Evolutionary conservation across 2,329 filamentous ascomycete genomes (phyloP).

Genomic region (Basipetospora chlamydospora): DNA sequence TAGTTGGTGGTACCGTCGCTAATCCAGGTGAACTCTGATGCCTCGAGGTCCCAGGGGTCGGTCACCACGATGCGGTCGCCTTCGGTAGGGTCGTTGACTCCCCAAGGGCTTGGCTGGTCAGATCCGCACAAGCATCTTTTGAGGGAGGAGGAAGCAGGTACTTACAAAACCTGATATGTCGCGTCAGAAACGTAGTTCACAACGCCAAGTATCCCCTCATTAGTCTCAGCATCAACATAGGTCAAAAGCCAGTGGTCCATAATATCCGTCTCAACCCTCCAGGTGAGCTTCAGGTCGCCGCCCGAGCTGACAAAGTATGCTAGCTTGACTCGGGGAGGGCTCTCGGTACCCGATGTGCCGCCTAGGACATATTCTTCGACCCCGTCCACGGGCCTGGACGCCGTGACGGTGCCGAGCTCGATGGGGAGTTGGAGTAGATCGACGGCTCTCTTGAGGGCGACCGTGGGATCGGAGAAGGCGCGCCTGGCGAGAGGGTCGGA

Average conservation of each 20-base stretch:
- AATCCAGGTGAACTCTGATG: constrained; percentile 40
- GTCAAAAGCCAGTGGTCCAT: constrained; percentile 42
- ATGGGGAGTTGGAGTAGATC: constrained; percentile 19
- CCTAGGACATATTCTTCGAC: constrained; percentile 25
- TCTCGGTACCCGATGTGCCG: constrained; percentile 30
- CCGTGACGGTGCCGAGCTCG: constrained; percentile 6
- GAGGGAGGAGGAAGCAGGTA: too few relatives aligned
- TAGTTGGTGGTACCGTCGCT: constrained; percentile 30
- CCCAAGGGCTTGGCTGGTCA: constrained; percentile 28
- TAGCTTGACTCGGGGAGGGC: constrained; percentile 38
- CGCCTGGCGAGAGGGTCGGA: constrained; percentile 23
- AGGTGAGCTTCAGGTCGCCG: constrained; percentile 32
- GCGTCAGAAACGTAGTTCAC: constrained; percentile 43
- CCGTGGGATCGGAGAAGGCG: constrained; percentile 25
- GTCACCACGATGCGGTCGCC: constrained; percentile 26
- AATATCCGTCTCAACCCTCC: constrained; percentile 45
- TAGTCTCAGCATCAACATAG: constrained; percentile 36
- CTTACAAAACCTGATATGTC: constrained; percentile 37
- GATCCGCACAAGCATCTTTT: too few relatives aligned
- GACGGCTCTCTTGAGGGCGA: constrained; percentile 26
- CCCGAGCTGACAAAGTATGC: constrained; percentile 37
- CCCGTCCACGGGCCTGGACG: constrained; percentile 13
- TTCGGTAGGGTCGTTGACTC: constrained; percentile 36
- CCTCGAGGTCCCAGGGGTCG: constrained; percentile 30
- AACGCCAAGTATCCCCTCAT: constrained; percentile 33